phyloP scores from a whole-genome alignment of 148 eudicot species.

The Rhododendron vialii region DNA sequence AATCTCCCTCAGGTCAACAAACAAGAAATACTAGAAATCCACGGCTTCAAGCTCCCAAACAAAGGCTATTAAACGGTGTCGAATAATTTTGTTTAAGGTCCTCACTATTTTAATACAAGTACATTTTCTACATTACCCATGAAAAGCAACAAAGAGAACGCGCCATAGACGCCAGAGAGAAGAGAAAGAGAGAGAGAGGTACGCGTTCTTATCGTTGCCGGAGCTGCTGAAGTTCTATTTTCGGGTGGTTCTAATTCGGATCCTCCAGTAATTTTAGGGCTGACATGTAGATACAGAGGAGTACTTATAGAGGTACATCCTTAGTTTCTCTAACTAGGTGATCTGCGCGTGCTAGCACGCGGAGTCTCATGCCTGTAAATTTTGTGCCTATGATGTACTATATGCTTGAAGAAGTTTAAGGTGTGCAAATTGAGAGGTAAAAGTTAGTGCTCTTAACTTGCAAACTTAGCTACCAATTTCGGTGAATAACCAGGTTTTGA shows the following conservation, averaged over 20 bases:
- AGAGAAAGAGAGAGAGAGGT: not conserved
- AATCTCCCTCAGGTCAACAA: not conserved
- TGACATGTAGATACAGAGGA: not conserved
- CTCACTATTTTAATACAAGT: too few relatives aligned
- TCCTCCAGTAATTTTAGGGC: not conserved
- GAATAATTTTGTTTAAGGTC: not conserved
- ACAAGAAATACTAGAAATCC: not conserved
- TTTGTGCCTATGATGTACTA: too few relatives aligned
- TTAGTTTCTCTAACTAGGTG: too few relatives aligned
- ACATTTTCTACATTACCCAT: not conserved
- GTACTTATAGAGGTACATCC: too few relatives aligned
- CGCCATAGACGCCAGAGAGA: not conserved
- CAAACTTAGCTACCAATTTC: too few relatives aligned
- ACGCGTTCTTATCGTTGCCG: not conserved
- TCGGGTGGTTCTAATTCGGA: not conserved
- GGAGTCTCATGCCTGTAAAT: too few relatives aligned
- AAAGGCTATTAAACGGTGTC: not conserved
- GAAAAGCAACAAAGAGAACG: not conserved
- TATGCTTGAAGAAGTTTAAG: too few relatives aligned
- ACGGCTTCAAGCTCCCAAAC: not conserved
- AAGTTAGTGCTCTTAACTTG: too few relatives aligned
- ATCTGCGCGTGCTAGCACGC: too few relatives aligned
- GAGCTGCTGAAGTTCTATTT: not conserved
- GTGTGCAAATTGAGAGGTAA: too few relatives aligned
- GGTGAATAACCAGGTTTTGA: too few relatives aligned